These are phyloP conservation scores for Aspergillus sp. DNA, from an alignment of 2,329 filamentous ascomycete species.

Conservation along the genomic window DNA sequence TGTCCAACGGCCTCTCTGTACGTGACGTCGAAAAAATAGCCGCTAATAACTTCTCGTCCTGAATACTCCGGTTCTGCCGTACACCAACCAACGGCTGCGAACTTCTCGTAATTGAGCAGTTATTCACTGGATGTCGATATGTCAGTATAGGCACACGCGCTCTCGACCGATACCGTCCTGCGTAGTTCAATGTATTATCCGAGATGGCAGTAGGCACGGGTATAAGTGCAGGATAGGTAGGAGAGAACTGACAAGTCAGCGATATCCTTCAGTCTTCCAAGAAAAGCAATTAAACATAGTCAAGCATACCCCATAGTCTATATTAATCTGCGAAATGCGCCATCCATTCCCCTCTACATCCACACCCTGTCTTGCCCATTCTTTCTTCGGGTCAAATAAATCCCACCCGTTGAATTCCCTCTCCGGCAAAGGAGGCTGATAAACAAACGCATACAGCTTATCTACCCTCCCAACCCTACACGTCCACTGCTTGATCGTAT, in stretches of 20 bases:
- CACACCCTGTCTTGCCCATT: conserved; percentile 83
- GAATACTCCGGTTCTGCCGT: conserved; percentile 79
- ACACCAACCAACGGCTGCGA: conserved; percentile 88
- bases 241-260: conserved; percentile 58
- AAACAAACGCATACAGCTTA: conserved; percentile 84
- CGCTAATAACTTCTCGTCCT: conserved; percentile 88
- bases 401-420: conserved; percentile 71
- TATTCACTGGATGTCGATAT: conserved; percentile 94
- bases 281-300: conserved; percentile 9
- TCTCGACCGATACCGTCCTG: conserved; percentile 78
- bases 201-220: conserved; percentile 84
- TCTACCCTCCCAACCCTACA: conserved; percentile 78
- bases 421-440: conserved; percentile 68
- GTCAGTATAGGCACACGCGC: conserved; percentile 81
- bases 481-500: conserved; percentile 72
- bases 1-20: conserved; percentile 37
- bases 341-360: conserved; percentile 74
- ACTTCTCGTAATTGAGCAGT: conserved; percentile 91
- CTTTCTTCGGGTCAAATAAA: conserved; percentile 75
- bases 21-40: conserved; percentile 78
- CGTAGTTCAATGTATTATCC: conserved; percentile 95
- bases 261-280: no score
- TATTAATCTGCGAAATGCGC: conserved; percentile 85
- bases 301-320: conserved; percentile 61
- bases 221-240: conserved; percentile 81